These are phyloP conservation scores for Rhodotorula graminis DNA, from an alignment of 768 basidiomycete genomes.

Conservation along the genomic window DNA sequence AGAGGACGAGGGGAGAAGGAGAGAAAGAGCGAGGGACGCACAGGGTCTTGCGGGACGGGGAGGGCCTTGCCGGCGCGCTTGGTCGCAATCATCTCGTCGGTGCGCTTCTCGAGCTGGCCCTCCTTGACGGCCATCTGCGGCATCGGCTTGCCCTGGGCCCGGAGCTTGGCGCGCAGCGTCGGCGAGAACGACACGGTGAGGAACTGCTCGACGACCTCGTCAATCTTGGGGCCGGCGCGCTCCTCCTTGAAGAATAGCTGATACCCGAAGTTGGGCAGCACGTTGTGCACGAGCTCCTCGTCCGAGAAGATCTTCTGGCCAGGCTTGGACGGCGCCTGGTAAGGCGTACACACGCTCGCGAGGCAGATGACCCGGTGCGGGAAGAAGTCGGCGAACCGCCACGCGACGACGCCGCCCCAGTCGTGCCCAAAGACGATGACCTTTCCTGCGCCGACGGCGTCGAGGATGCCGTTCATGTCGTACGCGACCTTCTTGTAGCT, in stretches of 20 bases:
- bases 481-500: constrained; percentile 22
- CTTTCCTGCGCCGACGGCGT: constrained; percentile 15
- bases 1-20: not conserved
- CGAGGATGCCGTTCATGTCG: constrained; percentile 27
- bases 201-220: constrained; percentile 10
- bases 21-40: not conserved
- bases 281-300: constrained; percentile 15
- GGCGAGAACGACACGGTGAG: constrained; percentile 12
- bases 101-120: constrained; percentile 17
- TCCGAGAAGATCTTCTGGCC: constrained; percentile 3
- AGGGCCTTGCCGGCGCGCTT: constrained; percentile 5
- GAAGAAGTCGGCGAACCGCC: constrained; percentile 35
- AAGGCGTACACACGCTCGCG: constrained; percentile 36
- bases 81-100: constrained; percentile 5
- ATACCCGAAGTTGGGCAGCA: constrained; percentile 36
- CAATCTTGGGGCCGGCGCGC: constrained; percentile 11
- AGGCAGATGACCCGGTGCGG: constrained; percentile 27
- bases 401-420: constrained; percentile 39
- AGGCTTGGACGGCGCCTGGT: constrained; percentile 14
- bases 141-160: not conserved
- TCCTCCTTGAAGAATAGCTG: constrained; percentile 29
- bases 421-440: constrained; percentile 37
- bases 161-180: not conserved
- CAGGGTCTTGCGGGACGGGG: constrained; percentile 18
- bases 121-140: constrained; percentile 14